These are phyloP conservation scores for Volvox carteri DNA, from an alignment of 163 green algal species.

Conservation along the genomic window DNA sequence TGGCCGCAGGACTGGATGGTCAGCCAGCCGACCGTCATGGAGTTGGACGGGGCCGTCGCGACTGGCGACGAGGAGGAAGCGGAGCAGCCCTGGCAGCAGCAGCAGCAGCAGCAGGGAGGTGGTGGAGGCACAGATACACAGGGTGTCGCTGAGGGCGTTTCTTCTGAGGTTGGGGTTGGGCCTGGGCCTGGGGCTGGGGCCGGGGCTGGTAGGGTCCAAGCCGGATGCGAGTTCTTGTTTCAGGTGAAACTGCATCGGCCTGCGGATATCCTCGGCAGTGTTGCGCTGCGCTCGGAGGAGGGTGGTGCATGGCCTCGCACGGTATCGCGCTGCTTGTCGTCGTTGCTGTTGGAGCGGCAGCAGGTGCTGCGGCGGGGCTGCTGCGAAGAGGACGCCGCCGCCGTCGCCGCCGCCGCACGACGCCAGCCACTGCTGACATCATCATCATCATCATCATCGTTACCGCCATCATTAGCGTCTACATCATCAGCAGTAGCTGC, in stretches of 20 bases:
- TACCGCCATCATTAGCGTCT: no score
- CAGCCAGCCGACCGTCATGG: slow-evolving; percentile 43
- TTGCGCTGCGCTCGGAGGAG: slow-evolving; percentile 72
- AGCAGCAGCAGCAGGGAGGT: neutral
- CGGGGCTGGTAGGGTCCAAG: neutral
- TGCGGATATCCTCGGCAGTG: slow-evolving; percentile 68
- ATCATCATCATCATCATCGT: no score
- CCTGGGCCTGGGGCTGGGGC: neutral
- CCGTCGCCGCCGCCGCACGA: no score
- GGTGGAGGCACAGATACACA: neutral
- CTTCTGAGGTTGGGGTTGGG: no score
- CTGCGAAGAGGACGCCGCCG: no score
- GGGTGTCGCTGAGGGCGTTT: no score
- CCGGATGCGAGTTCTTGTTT: slow-evolving; percentile 17
- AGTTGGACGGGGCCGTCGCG: neutral
- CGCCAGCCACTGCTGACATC: no score
- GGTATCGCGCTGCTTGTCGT: slow-evolving; percentile 58
- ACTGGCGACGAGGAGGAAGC: neutral
- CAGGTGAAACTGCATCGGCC: slow-evolving; percentile 70
- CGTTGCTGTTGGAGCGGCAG: slow-evolving; percentile 50
- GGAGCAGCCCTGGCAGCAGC: neutral
- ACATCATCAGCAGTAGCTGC: no score
- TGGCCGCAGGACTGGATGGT: slow-evolving; percentile 67
- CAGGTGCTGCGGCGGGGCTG: neutral
- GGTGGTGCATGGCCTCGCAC: slow-evolving; percentile 65